These are phyloP conservation scores for Mycena floridula DNA, from an alignment of 768 basidiomycete species.

Conservation along the genomic window DNA sequence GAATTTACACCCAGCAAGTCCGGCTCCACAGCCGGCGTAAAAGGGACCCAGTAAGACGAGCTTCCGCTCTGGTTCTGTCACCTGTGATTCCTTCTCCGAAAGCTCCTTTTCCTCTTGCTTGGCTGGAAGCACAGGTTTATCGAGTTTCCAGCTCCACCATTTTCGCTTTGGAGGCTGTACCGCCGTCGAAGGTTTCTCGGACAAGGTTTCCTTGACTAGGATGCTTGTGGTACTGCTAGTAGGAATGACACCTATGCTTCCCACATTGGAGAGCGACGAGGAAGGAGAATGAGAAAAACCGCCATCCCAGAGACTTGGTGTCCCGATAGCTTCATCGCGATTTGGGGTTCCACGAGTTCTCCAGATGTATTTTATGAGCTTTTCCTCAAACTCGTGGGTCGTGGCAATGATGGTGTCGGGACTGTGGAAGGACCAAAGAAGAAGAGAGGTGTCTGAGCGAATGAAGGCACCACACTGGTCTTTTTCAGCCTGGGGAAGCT, in stretches of 20 bases:
- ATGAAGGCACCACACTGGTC: slow-evolving; percentile 71
- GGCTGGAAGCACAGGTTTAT: slow-evolving; percentile 19
- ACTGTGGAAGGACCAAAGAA: slow-evolving; percentile 76
- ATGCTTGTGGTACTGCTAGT: too few species aligned
- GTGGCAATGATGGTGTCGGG: slow-evolving; percentile 55
- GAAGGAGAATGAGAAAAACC: neutral
- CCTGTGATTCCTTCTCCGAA: slow-evolving; percentile 30
- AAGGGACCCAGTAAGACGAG: slow-evolving; percentile 59
- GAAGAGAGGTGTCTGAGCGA: slow-evolving; percentile 29
- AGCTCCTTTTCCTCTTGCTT: too few species aligned
- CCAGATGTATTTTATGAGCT: slow-evolving; percentile 82
- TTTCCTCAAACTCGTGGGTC: slow-evolving; percentile 68
- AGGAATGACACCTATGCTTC: too few species aligned
- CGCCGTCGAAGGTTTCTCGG: neutral
- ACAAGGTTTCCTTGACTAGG: neutral
- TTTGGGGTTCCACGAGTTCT: slow-evolving; percentile 30
- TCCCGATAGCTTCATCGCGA: slow-evolving; percentile 15
- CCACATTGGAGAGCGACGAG: too few species aligned
- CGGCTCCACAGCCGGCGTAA: slow-evolving; percentile 65
- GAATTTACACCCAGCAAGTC: slow-evolving; percentile 52
- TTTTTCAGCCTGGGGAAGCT: slow-evolving; percentile 74
- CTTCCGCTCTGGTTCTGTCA: slow-evolving; percentile 29
- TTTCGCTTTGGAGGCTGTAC: slow-evolving; percentile 10
- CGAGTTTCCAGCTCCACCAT: slow-evolving; percentile 44
- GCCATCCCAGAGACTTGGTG: slow-evolving; percentile 4